Base-by-base conservation (phyloP, 192 early-diverging fungal species). In the Funneliformis geosporum region DNA sequence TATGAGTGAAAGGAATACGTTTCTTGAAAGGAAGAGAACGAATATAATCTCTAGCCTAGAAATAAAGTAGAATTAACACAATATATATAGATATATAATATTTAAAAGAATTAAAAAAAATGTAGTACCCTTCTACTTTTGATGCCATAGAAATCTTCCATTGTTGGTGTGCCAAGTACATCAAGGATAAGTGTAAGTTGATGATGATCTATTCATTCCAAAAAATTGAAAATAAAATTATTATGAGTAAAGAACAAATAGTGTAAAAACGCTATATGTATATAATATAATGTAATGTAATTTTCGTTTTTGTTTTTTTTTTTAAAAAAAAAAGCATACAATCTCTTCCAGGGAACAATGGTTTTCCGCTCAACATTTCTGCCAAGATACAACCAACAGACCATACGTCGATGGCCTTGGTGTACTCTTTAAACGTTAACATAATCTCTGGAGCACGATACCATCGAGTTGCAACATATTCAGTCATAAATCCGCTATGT, bases 401-500 rank as follows among this genome's bases (percentile, higher is more conserved):
- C 95, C 95, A 96, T 33, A 96, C 91, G 81, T 96, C 95, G 81
- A 96, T 98, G 11, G 98, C 98, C 89, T 99, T 98, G 80, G 97
- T 98, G 85, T 99, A 99, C 83, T 93, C 94, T 82, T 96, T 95
- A 84, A 98, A 98, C 16, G 96, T 95, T 67, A 99, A 87, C 94
- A 97, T 97, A 79, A 97, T 97, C 78, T 97, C 96, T 42, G 96
- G 96, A 12, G 96, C 96, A 73, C 96, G 88, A 85, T 97, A 97
- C 95, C 95, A 97, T 80, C 96, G 85, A 18, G 96, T 97, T 10
- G 96, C 95, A 23, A 97, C 96, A 81, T 97, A 97, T 85, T 96
- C 96, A 42, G 96, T 96, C 95, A 99, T 95, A 81, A 97, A 98
- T 47, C 93, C 93, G 76, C 91, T 93, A 76, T 90, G 91, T 66